Evolutionary conservation across 495 filamentous ascomycete species (phyloP), one percentile per base, ranked within the genome.

Genomic region (Usnea hakonensis): DNA sequence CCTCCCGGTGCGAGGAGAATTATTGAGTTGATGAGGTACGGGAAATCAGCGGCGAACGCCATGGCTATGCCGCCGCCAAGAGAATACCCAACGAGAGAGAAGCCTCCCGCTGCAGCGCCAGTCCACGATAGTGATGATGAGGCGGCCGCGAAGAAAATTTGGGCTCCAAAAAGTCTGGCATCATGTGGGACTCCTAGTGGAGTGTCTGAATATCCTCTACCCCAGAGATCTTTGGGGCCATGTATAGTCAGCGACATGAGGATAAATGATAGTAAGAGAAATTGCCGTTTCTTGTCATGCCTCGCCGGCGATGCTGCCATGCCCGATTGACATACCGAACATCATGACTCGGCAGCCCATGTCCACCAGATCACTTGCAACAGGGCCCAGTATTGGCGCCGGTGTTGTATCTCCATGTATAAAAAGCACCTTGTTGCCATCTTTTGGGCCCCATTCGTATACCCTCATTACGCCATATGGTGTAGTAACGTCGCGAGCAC

Each of bases 381-480:
- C 67, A 41, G 78, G 78, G 33, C 82, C 81, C 1, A 94, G 76
- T 4, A 90, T 83, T 63, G 88, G 80, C 71, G 85, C 88, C 0
- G 91, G 88, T 0, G 89, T 96, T 56, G 84, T 88, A 66, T 95
- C 94, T 21, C 92, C 91, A 69, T 96, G 92, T 21, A 96, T 73
- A n/a, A 95, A 76, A 35, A 96, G 68, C 0, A 95, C 87, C 68
- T 90, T 95, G 10, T 79, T 74, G 2, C 91, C 91, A 50, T 81
- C 71, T 60, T 85, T 79, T 11, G 90, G 89, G 10, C 92, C 92
- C 78, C 85, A 95, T 78, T 97, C 92, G 70, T 95, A 95, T 8
- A 90, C 87, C 38, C 88, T 76, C 43, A 91, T 87, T 23, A 79
- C 82, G 26, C 92, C 91, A 66, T 93, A 95, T 60, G 88, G 87